Base-by-base conservation (phyloP, 2,329 filamentous ascomycete genomes). In the Nigrospora oryzae region DNA sequence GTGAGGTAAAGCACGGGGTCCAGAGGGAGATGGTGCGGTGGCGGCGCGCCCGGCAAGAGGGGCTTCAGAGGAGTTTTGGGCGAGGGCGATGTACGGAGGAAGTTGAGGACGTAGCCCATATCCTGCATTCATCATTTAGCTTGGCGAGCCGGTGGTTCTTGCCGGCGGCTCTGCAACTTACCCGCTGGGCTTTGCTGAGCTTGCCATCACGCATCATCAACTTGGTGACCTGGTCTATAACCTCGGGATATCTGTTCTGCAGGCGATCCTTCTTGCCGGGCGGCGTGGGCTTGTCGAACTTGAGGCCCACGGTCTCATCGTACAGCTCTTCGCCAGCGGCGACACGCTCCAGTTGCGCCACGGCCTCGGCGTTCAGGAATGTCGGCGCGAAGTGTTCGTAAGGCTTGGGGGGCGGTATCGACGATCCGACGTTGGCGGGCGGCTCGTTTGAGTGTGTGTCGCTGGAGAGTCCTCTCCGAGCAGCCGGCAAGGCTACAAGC, bases 181-280 rank as follows among this genome's bases (percentile, higher is more conserved):
- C 89, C 70, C 83, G 81, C 65, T 98, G 89, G n/a, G 93, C 93
- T 63, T 79, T 77, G 59, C 84, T 85, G 62, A 95, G 79, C 72
- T 96, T 94, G 55, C 93, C 93, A 65, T 97, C 79, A 56, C 75
- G 74, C 91, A 97, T 98, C 51, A 98, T 67, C 54, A 95, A 73
- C 62, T 89, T 90, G 15, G 89, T 95, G 56, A 97, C 75, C 69
- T 96, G 93, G 52, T 84, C 73, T 40, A 97, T 73, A 8, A 96
- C 75, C 2, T 87, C 81, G 60, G 96, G 86, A 61, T 97, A 95
- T 57, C 93, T 81, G 61, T 87, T 74, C 65, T 89, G 86, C 56
- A 91, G 68, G 65, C 87, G 75, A 59, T 72, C 62, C 30, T 69
- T 57, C 44, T 59, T 58, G 36, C 44, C 43, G 7, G 84, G 81